Evolutionary conservation across 495 filamentous ascomycete species (phyloP), one percentile per base, ranked within the genome.

Genomic region (Bryoglossum gracile): DNA sequence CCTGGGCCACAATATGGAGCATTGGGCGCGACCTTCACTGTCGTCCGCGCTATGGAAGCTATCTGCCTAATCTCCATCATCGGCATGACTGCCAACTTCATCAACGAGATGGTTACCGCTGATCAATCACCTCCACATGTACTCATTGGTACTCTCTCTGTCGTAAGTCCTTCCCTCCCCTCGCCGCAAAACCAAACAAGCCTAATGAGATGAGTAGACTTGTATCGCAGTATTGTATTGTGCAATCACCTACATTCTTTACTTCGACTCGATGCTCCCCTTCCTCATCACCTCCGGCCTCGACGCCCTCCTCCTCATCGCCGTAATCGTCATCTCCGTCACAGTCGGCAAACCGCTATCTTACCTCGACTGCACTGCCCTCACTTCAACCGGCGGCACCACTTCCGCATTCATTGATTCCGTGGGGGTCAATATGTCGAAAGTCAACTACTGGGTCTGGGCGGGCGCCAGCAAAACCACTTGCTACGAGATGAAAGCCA

Each of bases 401-500:
- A 65, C 55, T 3, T 67, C 62, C 36, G 22, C 53, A 0, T 69
- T 69, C 53, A 57, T 61, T 19, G 45, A 55, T 19, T 60, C 54
- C 11, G 53, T 64, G 1, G 43, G 55, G 19, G 42, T 53, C 23
- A 74, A 69, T 41, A 67, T 74, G 61, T 69, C 71, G 8, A 62
- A 62, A 22, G 63, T 84, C 19, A 68, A 73, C 18, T 81, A 83
- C 60, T 56, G 54, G 53, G 62, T 72, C 51, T 84, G 80, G 80
- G 74, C 86, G 54, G 72, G 80, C 23, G 71, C 73, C 10, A 83
- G 75, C 44, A 81, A 81, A 68, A 63, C 75, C 13, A 84, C 86
- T 49, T 95, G 91, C 69, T 79, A 77, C 55, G 81, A 92, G 73
- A 83, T 84, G 65, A 95, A 95, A 72, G 78, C 84, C 9, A 81